Base-by-base conservation (phyloP, 176 grass and related monocot genomes). In the Miscanthus lutarioriparius region DNA sequence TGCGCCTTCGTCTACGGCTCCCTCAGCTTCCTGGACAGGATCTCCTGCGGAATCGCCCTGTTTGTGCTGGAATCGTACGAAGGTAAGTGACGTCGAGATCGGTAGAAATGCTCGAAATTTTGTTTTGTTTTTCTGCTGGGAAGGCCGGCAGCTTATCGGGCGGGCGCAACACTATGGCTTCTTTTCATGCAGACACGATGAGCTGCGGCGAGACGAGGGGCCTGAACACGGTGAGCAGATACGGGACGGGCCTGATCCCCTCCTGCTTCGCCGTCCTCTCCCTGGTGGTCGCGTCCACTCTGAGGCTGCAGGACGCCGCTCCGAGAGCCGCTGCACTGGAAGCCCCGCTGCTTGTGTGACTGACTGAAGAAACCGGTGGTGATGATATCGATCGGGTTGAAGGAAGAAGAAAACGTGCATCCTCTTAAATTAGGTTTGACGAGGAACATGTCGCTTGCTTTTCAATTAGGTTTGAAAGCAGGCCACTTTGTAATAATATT, bases 11-110 rank as follows among this genome's bases (percentile, higher is more conserved):
- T 94, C 53, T 94, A 91, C 36, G 89, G 92, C 58, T 94, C 92
- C 10, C 87, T 94, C 15, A 94, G 92, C 85, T 94, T 94, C 85
- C 4, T 90, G 78, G 92, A 94, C 82, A 94, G 91, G 90, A 85
- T 91, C 22, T 94, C 87, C 8, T 94, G 89, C 47, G 92, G 92
- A 13, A 68, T 94, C 67, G 87, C 92, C 4, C 64, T 94, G 19
- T 94, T 87, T 73, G 87, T 87, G 3, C 92, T 94, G 20, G 89
- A 94, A 69, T 94, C 92, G 4, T 94, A 91, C 43, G 87, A 94
- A 89, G 91, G 91, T 89, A 84, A 40, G 87, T 87, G 84, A 58
- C 79, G 4, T 2, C 8, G 4, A 12, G 20, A 70, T 38, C 28
- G n/a, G 30, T 64, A 38, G 32, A 70, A 41, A 20, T 15, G 80